Evolutionary conservation across 768 basidiomycete species (phyloP), one percentile per base, ranked within the genome.

Genomic region (Dioszegia crocea): DNA sequence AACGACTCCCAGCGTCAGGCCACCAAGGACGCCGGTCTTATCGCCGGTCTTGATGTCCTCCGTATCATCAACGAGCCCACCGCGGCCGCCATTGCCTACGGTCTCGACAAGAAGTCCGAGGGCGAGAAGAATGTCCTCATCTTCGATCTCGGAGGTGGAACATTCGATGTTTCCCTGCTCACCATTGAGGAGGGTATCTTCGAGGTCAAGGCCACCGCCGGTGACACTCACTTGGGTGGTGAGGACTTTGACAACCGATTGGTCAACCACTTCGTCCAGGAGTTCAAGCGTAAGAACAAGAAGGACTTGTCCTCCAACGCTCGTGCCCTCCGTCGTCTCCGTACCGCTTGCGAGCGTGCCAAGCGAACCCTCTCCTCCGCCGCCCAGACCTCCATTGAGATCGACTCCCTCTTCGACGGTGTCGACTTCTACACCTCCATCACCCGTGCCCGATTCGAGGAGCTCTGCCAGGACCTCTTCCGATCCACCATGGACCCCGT

Each of bases 1-100:
- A 97, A 98, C 78, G 93, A 97, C 81, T 92, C 94, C 72, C 94
- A 98, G 80, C 90, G 93, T 76, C 94, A 97, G 78, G 94, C 94
- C 16, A 97, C 94, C 80, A 98, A 97, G 81, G 94, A 98, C 73
- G 91, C 94, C 60, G 91, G 92, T 71, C 86, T 87, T 39, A 96
- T 97, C 71, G 88, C 93, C 40, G 93, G 92, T 76, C 87, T 97
- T 55, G 84, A 88, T 69, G 89, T 96, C 60, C 88, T 97, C 76
- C 90, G 91, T 80, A 93, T 97, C 77, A 91, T 97, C 81, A 96
- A 97, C 80, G 91, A 97, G 79, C 91, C 93, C 40, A 96, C 93
- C 50, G 91, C 93, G 45, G 91, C 94, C 68, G 93, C 91, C 59
- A 94, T 96, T 81, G 92, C 93, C 65, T 97, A 98, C 79, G 93